Evolutionary conservation across 345 rosid species (phyloP).

Genomic region (Gynandropsis gynandra): DNA sequence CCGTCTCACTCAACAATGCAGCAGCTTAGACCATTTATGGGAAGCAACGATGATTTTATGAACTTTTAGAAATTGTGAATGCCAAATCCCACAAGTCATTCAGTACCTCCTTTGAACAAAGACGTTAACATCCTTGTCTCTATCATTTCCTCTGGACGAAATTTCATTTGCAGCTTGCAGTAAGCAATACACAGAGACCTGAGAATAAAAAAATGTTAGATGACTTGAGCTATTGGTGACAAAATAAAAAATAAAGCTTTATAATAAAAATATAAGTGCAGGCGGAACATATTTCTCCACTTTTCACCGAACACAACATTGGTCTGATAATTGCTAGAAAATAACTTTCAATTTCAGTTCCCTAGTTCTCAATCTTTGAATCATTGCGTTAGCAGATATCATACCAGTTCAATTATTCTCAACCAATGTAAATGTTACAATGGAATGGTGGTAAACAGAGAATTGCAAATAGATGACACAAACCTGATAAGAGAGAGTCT

Average conservation of each 20-base stretch:
- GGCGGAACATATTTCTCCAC: background rate
- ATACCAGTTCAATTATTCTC: background rate
- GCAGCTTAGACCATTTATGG: background rate
- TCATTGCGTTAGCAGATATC: background rate
- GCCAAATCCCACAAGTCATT: constrained; percentile 2
- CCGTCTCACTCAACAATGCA: background rate
- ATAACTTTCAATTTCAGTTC: constrained; percentile 3
- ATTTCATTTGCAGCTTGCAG: constrained; percentile 88
- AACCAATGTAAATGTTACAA: background rate
- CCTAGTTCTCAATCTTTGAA: background rate
- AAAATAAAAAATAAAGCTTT: constrained; percentile 12
- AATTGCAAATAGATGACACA: constrained; percentile 8
- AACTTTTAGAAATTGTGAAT: constrained; percentile 20
- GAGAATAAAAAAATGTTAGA: constrained; percentile 34
- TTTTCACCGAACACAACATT: constrained; percentile 2
- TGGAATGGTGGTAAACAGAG: background rate
- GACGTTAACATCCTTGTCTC: constrained; percentile 64
- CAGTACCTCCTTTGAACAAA: constrained; percentile 79
- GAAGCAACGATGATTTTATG: constrained; percentile 1
- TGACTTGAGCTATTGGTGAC: constrained; percentile 16
- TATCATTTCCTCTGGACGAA: constrained; percentile 63
- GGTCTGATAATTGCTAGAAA: constrained; percentile 2
- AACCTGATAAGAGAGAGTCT: constrained; percentile 90
- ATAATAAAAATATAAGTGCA: background rate
- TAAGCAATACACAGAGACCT: constrained; percentile 81